Conservation (phyloP, 352 stramenopile species). For the Phytophthora kernoviae region DNA sequence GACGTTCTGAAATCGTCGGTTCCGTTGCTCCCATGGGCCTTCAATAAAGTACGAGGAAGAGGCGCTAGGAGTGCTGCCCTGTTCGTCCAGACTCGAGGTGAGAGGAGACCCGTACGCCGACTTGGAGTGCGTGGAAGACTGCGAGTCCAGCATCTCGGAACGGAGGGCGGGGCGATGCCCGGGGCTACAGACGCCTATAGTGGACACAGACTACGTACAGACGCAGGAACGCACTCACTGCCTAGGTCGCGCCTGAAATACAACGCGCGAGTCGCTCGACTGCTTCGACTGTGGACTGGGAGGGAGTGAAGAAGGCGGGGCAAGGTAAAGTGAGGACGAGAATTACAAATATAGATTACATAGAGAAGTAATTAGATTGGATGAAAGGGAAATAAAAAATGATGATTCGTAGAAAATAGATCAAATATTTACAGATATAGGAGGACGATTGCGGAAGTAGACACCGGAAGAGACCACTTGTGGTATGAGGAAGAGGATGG, state of each 20-base stretch:
- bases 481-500: conserved; percentile 1
- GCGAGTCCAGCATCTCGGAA: conserved; percentile 34
- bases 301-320: neutral
- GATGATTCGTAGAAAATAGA: too few relatives aligned
- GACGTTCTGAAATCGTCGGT: conserved; percentile 81
- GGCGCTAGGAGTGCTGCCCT: conserved; percentile 46
- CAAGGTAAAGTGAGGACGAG: too few relatives aligned
- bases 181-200: too few relatives aligned
- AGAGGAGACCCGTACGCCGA: conserved; percentile 45
- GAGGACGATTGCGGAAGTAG: conserved; percentile 1
- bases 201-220: too few relatives aligned
- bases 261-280: too few relatives aligned
- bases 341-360: too few relatives aligned
- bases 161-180: too few relatives aligned
- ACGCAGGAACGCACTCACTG: too few relatives aligned
- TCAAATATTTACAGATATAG: neutral
- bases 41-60: conserved; percentile 81
- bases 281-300: neutral
- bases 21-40: conserved; percentile 78
- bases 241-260: neutral
- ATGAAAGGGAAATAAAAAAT: neutral
- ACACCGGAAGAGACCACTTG: conserved; percentile 1
- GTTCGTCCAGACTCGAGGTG: conserved; percentile 42
- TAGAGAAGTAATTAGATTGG: neutral
- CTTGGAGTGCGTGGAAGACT: conserved; percentile 65